Evolutionary conservation across 2,329 filamentous ascomycete species (phyloP).

Genomic region (Aspergillus sclerotialis): DNA sequence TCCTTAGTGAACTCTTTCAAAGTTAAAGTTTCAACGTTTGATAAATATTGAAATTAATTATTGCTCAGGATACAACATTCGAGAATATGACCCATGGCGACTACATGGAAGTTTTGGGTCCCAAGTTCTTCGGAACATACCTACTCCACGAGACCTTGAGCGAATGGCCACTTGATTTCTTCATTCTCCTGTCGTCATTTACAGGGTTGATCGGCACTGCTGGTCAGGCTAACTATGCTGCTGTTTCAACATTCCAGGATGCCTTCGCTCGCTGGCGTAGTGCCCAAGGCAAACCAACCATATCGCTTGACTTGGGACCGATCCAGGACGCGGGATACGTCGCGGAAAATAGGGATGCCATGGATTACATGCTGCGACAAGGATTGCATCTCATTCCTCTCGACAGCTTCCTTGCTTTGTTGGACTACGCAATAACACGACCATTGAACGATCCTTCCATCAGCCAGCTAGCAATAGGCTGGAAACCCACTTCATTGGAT

Average conservation of each 20-base stretch:
- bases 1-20: no score
- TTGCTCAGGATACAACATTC: slow-evolving; percentile 18
- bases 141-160: slow-evolving; percentile 27
- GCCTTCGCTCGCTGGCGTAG: slow-evolving; percentile 24
- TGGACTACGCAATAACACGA: no score
- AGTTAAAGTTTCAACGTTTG: not conserved
- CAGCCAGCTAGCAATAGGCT: no score
- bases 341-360: no score
- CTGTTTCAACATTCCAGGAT: slow-evolving; percentile 34
- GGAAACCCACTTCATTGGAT: no score
- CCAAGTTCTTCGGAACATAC: slow-evolving; percentile 35
- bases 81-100: slow-evolving; percentile 35
- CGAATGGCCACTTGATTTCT: slow-evolving; percentile 34
- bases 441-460: no score
- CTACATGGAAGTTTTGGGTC: slow-evolving; percentile 28
- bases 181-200: slow-evolving; percentile 36
- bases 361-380: no score
- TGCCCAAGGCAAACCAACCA: slow-evolving; percentile 10
- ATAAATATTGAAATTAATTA: not conserved
- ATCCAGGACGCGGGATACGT: slow-evolving; percentile 29
- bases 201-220: slow-evolving; percentile 40
- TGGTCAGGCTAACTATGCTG: slow-evolving; percentile 40
- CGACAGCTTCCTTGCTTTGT: no score
- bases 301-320: slow-evolving; percentile 21
- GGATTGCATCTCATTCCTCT: no score